Percentiles rank a stretch among this genome's conserved stretches.
Evolutionary conservation across 2,329 filamentous ascomycete species (phyloP).

Genomic region (Pseudocercospora cruenta): DNA sequence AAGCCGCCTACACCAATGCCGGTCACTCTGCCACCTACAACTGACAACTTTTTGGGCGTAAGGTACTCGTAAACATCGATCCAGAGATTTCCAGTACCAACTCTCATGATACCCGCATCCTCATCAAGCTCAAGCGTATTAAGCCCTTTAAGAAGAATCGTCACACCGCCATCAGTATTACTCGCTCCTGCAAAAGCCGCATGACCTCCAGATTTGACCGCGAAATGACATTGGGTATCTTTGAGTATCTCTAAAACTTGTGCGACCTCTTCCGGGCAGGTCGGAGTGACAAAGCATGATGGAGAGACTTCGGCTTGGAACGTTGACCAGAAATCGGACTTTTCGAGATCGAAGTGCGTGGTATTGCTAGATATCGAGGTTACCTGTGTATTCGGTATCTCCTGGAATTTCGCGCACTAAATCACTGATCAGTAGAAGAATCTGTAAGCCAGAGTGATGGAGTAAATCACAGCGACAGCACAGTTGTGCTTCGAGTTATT

Average conservation of each 20-base stretch:
- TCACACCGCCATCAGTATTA: constrained; percentile 34
- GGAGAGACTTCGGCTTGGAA: constrained; percentile 21
- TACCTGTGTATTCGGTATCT: background rate
- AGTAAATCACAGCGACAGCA: background rate
- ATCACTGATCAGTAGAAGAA: background rate
- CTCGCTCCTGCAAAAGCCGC: constrained; percentile 29
- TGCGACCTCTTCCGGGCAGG: constrained; percentile 17
- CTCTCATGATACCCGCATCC: constrained; percentile 12
- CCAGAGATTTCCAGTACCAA: constrained; percentile 28
- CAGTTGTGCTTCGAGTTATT: background rate
- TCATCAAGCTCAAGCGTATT: constrained; percentile 23
- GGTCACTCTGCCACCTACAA: constrained; percentile 32
- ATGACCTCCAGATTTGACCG: constrained; percentile 37
- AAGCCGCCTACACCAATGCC: constrained; percentile 37
- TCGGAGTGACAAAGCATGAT: constrained; percentile 24
- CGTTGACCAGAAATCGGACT: constrained; percentile 21
- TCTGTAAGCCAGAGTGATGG: background rate
- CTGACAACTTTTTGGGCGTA: constrained; percentile 21
- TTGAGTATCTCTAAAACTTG: constrained; percentile 15
- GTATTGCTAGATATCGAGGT: background rate
- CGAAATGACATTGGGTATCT: constrained; percentile 31
- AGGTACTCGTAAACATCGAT: constrained; percentile 28
- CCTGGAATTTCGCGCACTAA: background rate
- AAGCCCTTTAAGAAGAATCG: constrained; percentile 31
- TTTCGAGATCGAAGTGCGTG: constrained; percentile 2